Evolutionary conservation across 495 filamentous ascomycete genomes (phyloP), one percentile per base, ranked within the genome.

Genomic region (Daldinia concentrica): DNA sequence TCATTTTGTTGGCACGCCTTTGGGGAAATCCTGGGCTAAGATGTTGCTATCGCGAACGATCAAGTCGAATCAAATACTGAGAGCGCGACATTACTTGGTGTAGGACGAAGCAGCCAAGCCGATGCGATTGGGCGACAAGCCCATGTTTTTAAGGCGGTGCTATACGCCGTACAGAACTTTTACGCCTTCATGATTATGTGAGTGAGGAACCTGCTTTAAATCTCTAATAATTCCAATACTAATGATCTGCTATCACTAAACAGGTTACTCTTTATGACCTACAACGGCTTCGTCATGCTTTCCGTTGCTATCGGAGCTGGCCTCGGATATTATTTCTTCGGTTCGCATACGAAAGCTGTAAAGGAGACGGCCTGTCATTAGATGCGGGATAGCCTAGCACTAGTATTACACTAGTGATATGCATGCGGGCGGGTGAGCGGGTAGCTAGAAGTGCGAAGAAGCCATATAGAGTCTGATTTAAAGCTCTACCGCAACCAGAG

Each of bases 171-270:
- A 37, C 95, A 99, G 86, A 95, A 94, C 61, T 99, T 98, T 76
- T 99, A 99, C 82, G 95, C 93, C 55, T 98, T 99, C 74, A 98
- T 99, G 82, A 96, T 99, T 74, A 99, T 99, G 95, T 98, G 75
- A 90, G 93, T 91, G 5, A 17, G 15, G 56, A 15, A 34, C 7
- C 15, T 41, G 34, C 41, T 59, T 34, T 29, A 15, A 43, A 37
- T 11, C 24, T 26, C 29, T 48, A 17, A 30, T 56, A 17, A 9
- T n/a, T 11, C 22, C 68, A 3, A 24, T 64, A 52, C 54, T 58
- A 19, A 56, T 52, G 9, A 19, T 61, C 17, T 2, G 37, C 1
- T 14, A 57, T 15, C 11, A 37, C 54, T 19, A 30, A 54, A 36
- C 51, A 99, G 95, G 95, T 83, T 99, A 68, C 83, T 99, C 22